These are phyloP conservation scores for Penicillium palitans DNA, from an alignment of 2,329 filamentous ascomycete species.

Conservation along the genomic window DNA sequence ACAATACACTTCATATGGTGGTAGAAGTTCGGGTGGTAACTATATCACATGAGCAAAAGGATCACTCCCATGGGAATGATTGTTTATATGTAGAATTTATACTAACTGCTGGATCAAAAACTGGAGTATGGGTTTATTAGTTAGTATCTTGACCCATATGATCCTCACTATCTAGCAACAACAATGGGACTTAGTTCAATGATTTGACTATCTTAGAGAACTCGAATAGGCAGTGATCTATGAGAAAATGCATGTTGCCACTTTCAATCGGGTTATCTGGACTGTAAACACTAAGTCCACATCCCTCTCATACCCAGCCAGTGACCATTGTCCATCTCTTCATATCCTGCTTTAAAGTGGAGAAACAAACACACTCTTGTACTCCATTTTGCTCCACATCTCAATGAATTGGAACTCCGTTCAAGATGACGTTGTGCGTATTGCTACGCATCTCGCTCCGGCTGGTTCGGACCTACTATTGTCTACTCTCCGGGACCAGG, in stretches of 20 bases:
- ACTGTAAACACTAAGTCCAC: neutral
- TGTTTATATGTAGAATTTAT: neutral
- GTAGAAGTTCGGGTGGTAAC: neutral
- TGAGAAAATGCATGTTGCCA: slow-evolving; percentile 3
- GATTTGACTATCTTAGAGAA: neutral
- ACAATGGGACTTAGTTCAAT: neutral
- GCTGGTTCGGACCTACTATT: slow-evolving; percentile 19
- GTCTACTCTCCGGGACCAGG: slow-evolving; percentile 11
- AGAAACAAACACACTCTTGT: slow-evolving; percentile 10
- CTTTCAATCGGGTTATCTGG: neutral
- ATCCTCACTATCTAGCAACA: neutral
- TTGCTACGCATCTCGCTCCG: slow-evolving; percentile 18
- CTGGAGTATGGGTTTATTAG: neutral
- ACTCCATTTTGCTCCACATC: slow-evolving; percentile 21
- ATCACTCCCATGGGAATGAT: neutral
- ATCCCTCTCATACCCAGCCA: slow-evolving; percentile 4
- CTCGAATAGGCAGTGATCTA: neutral
- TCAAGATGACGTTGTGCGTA: slow-evolving; percentile 22
- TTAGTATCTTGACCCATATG: neutral
- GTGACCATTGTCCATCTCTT: slow-evolving; percentile 6
- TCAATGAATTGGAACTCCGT: slow-evolving; percentile 7
- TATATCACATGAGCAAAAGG: too few relatives aligned
- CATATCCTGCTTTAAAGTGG: slow-evolving; percentile 8
- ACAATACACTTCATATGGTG: too few relatives aligned
- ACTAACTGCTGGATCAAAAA: neutral